These are phyloP conservation scores for Chamaecyparis obtusa DNA, from an alignment of 75 land plant species.

Conservation along the genomic window DNA sequence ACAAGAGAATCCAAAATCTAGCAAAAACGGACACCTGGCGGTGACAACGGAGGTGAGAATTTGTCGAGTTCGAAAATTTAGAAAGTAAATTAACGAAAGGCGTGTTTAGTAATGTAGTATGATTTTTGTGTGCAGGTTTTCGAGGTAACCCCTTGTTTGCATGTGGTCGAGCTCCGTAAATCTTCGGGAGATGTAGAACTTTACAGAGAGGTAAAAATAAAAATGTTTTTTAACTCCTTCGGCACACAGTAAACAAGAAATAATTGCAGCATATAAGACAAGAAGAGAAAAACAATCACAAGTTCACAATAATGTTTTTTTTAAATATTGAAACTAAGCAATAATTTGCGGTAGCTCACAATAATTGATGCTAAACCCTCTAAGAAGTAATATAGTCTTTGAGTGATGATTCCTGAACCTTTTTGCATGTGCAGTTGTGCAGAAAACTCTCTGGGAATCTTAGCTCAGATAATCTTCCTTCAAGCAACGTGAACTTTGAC, in stretches of 20 bases:
- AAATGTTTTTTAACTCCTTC: neutral
- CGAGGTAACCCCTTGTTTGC: constrained; percentile 58
- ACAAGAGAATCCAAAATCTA: constrained; percentile 25
- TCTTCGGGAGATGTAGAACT: neutral
- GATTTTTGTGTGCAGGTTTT: constrained; percentile 32
- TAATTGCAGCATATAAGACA: no score
- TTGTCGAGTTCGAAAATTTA: no score
- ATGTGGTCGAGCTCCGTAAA: constrained; percentile 59
- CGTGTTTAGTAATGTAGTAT: no score
- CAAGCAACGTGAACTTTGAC: neutral
- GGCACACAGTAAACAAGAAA: no score
- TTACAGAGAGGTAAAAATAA: neutral
- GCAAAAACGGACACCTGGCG: constrained; percentile 26
- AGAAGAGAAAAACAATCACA: no score
- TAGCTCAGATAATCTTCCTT: neutral
- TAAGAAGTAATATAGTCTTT: neutral
- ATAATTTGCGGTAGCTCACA: no score
- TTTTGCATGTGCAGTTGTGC: constrained; percentile 5
- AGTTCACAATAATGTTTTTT: no score
- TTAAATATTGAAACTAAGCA: no score
- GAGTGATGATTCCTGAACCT: no score
- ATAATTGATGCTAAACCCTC: no score
- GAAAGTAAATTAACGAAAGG: neutral
- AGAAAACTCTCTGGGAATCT: neutral
- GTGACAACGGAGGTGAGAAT: neutral